These are phyloP conservation scores for Wickerhamiella azyma DNA, from an alignment of 805 yeast genomes.

Conservation along the genomic window DNA sequence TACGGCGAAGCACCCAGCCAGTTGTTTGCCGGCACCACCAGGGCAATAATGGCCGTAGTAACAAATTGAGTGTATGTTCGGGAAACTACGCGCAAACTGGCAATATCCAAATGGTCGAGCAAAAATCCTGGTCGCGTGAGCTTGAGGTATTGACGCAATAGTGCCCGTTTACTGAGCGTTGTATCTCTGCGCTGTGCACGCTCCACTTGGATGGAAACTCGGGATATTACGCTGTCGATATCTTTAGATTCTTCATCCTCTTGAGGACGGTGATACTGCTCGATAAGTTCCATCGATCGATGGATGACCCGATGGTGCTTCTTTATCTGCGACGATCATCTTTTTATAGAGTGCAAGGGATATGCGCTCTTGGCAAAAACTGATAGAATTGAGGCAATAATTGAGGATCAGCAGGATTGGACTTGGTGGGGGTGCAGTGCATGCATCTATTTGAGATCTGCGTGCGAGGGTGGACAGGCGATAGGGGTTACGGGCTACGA, in stretches of 20 bases:
- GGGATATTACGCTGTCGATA: not conserved
- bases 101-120: conserved; percentile 17
- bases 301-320: not conserved
- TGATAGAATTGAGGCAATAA: no score
- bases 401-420: no score
- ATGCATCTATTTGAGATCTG: no score
- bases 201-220: not conserved
- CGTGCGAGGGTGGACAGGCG: no score
- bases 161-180: not conserved
- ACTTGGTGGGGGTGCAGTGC: no score
- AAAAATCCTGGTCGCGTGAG: conserved; percentile 10
- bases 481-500: no score
- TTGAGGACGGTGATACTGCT: not conserved
- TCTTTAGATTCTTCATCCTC: not conserved
- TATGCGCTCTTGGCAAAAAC: no score
- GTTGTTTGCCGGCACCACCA: conserved; percentile 6
- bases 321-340: no score
- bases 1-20: conserved; percentile 19
- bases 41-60: conserved; percentile 12
- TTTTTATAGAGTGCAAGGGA: no score
- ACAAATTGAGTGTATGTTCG: conserved; percentile 19
- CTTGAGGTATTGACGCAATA: not conserved
- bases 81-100: conserved; percentile 14
- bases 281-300: not conserved
- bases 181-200: not conserved